phyloP scores from a whole-genome alignment of 192 early-diverging fungal genomes.

The Linnemannia hyalina region DNA sequence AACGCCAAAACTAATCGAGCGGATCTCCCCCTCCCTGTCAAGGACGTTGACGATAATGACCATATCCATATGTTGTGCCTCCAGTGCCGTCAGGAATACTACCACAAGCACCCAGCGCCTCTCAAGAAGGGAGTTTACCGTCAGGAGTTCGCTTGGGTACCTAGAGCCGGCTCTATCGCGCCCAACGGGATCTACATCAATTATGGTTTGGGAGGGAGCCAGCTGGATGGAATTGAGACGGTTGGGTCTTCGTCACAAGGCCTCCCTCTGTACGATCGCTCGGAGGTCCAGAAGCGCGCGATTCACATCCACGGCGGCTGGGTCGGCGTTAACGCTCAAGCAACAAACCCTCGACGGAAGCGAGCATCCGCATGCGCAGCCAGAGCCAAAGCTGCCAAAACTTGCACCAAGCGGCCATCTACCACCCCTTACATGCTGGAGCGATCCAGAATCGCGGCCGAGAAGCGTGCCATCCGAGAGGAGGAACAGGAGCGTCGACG shows the following conservation, averaged over 20 bases:
- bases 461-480: background rate
- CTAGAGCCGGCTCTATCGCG: background rate
- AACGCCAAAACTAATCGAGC: background rate
- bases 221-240: background rate
- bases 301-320: conserved; percentile 20
- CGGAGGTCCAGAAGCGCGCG: conserved; percentile 1
- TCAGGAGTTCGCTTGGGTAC: background rate
- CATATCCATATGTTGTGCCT: conserved; percentile 8
- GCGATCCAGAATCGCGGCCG: background rate
- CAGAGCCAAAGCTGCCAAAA: background rate
- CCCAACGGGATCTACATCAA: background rate
- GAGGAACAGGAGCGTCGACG: background rate
- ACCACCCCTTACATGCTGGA: background rate
- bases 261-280: background rate
- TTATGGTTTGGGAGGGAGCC: background rate
- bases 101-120: background rate
- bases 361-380: background rate
- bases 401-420: background rate
- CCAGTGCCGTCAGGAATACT: conserved; percentile 13
- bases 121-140: background rate
- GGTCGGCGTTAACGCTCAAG: conserved; percentile 18
- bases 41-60: background rate
- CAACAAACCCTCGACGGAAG: background rate
- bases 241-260: background rate
- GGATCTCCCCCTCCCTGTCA: conserved; percentile 23